These are phyloP conservation scores for Hyaloscypha bicolor DNA, from an alignment of 495 filamentous ascomycete genomes.

Conservation along the genomic window DNA sequence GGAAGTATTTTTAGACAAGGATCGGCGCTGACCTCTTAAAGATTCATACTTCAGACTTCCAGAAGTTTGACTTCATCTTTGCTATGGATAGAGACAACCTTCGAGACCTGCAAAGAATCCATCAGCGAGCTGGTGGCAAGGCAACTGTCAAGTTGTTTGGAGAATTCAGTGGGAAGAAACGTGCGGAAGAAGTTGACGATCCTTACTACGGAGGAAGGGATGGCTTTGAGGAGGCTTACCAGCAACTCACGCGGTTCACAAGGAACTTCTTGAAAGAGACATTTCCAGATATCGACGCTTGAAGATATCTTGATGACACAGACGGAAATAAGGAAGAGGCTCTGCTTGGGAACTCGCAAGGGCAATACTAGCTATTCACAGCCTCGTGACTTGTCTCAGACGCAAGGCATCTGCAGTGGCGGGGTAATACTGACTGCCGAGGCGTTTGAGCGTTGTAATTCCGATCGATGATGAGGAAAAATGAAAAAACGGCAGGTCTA, in stretches of 20 bases:
- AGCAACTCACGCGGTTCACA: constrained; percentile 81
- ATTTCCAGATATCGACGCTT: constrained; percentile 37
- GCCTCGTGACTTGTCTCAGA: constrained; percentile 7
- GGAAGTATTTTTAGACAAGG: not conserved
- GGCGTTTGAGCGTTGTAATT: not conserved
- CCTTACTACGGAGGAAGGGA: constrained; percentile 88
- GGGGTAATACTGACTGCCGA: not conserved
- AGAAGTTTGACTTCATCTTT: constrained; percentile 86
- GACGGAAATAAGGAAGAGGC: not conserved
- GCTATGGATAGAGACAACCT: constrained; percentile 90
- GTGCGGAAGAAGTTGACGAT: constrained; percentile 77
- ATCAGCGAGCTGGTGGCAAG: constrained; percentile 52
- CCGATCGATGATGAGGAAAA: not conserved
- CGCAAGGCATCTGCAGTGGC: constrained; percentile 2
- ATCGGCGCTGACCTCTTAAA: not conserved
- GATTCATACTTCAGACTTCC: constrained; percentile 66
- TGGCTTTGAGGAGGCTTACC: constrained; percentile 84
- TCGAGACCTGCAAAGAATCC: constrained; percentile 63
- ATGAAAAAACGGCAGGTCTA: not conserved
- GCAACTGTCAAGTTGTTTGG: constrained; percentile 80
- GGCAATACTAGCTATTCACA: not conserved
- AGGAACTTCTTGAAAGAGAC: constrained; percentile 51
- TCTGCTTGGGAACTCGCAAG: not conserved
- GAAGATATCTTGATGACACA: not conserved
- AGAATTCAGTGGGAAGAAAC: constrained; percentile 67